Evolutionary conservation across 305 asterid genomes (phyloP), one percentile per base, ranked within the genome.

Genomic region (Fraxinus xanthoxyloides): DNA sequence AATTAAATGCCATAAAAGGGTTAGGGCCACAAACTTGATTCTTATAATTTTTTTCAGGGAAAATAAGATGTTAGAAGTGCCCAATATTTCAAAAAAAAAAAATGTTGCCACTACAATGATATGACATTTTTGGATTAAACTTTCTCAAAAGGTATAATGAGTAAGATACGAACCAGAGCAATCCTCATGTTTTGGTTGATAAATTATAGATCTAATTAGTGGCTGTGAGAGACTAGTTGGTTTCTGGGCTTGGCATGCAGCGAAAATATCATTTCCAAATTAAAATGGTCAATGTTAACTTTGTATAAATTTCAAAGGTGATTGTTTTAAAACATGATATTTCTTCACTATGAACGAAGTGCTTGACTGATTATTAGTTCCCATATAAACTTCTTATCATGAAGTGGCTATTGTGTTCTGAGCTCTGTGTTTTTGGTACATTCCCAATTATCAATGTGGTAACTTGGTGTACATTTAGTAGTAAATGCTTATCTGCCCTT

Each of bases 401-500:
- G 76, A 72, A 35, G 28, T 72, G 76, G 48, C 43, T 72, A 32
- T 72, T 31, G 4, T 13, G 26, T 31, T 72, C 28, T 32, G 13
- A 32, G 54, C 23, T 56, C 19, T 32, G 56, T 79, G 69, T 31
- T 21, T 75, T 30, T 34, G 32, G 43, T 43, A 40, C 46, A 72
- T 82, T 35, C 75, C 61, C 70, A 78, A 82, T 32, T 83, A 48
- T 65, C 34, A 63, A 38, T 78, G 83, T 80, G 77, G 81, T 75
- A 59, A 65, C 28, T 67, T 8, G 81, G 77, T 81, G n/a, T 77
- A 77, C 84, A 75, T 78, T 28, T 83, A 81, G 31, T 88, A 72
- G 84, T 56, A 73, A 26, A 77, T 35, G 72, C 36, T 83, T 87
- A 19, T 78, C 84, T 84, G 90, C 46, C 77, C 82, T 80, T 86